Percentiles rank a stretch among this genome's conserved stretches.
Evolutionary conservation across 768 basidiomycete species (phyloP).

Genomic region (Clitopilus hobsonii): DNA sequence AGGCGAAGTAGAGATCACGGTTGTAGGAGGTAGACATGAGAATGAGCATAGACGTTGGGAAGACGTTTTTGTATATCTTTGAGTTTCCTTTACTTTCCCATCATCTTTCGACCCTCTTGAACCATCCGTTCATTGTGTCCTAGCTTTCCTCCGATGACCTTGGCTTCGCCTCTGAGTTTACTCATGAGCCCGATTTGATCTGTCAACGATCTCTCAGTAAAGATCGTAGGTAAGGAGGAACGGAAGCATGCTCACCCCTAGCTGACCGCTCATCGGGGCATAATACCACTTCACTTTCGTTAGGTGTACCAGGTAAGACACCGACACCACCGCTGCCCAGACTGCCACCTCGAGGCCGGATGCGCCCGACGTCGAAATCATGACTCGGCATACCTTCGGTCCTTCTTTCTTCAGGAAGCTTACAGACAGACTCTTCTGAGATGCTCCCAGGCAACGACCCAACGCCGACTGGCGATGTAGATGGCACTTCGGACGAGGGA

Average conservation of each 20-base stretch:
- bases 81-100: constrained; percentile 15
- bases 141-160: constrained; percentile 32
- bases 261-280: background rate
- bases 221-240: too few species aligned
- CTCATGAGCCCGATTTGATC: constrained; percentile 24
- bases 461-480: constrained; percentile 31
- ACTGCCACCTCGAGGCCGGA: background rate
- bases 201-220: too few species aligned
- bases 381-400: constrained; percentile 7
- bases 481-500: constrained; percentile 21
- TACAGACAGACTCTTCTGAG: constrained; percentile 38
- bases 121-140: constrained; percentile 29
- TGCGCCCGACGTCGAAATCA: background rate
- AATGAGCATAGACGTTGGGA: background rate
- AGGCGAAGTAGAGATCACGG: too few species aligned
- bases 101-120: constrained; percentile 29
- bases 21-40: background rate
- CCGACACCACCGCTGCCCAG: background rate
- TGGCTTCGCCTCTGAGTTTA: constrained; percentile 36
- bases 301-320: background rate
- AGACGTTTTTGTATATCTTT: background rate
- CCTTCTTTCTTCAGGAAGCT: constrained; percentile 40
- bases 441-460: constrained; percentile 44
- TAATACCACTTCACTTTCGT: background rate
- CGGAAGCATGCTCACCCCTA: background rate